Evolutionary conservation across 2,329 filamentous ascomycete genomes (phyloP).

Genomic region (Xylariales sp.): DNA sequence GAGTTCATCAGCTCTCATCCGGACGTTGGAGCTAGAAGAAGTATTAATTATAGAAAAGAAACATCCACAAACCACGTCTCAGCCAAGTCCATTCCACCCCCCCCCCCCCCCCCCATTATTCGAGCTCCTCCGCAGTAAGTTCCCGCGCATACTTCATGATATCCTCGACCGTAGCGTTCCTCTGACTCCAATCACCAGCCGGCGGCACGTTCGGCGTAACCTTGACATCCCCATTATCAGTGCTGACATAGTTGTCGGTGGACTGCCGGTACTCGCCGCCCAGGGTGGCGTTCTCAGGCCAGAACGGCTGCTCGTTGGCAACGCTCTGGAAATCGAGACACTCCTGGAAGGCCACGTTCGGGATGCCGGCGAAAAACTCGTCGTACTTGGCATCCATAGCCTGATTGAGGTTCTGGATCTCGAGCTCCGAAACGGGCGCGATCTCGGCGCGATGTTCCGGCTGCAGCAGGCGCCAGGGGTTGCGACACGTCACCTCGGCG

Average conservation of each 20-base stretch:
- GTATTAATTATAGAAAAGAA: too few species aligned
- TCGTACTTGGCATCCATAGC: conserved; percentile 46
- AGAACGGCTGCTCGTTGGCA: conserved; percentile 4
- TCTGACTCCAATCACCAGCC: conserved; percentile 1
- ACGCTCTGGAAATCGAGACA: conserved; percentile 6
- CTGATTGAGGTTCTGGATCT: conserved; percentile 45
- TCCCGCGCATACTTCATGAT: conserved; percentile 1
- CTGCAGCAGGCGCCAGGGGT: conserved; percentile 50
- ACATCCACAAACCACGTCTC: too few species aligned
- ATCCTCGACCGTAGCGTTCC: conserved; percentile 1
- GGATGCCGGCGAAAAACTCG: conserved; percentile 41
- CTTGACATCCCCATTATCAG: background rate
- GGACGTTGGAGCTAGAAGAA: too few species aligned
- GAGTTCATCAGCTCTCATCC: too few species aligned
- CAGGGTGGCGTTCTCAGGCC: background rate
- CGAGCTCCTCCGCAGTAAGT: background rate
- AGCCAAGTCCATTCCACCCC: too few species aligned
- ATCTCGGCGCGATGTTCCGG: conserved; percentile 24
- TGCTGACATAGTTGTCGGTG: conserved; percentile 5
- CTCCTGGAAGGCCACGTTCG: background rate
- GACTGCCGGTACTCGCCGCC: background rate
- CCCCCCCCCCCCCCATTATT: too few species aligned
- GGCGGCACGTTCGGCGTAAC: background rate
- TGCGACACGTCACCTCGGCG: conserved; percentile 17
- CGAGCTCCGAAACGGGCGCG: conserved; percentile 24